Evolutionary conservation across 352 stramenopile species (phyloP), one percentile per base, ranked within the genome.

Genomic region (Thalassiosira allenii): DNA sequence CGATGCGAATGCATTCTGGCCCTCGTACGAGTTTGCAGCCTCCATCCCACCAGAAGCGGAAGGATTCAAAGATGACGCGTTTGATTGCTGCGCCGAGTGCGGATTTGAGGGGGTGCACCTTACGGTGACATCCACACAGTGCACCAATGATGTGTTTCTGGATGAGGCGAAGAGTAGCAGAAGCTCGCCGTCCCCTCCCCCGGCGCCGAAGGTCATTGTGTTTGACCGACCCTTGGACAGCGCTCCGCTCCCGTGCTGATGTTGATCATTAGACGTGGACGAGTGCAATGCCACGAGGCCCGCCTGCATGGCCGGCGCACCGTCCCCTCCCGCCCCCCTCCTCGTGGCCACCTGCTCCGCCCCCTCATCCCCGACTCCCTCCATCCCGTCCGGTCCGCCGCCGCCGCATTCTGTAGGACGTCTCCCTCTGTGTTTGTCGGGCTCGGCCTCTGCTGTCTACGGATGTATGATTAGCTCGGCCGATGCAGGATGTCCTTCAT

Each of bases 71-170:
- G 14, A n/a, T 23, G n/a, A 12, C 51, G 27, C 34, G 4, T 23
- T 54, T 8, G 17, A 22, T 20, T 23, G 25, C 37, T 53, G 44
- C 22, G 40, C 20, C n/a, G 43, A 47, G 41, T 52, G 29, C 8
- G 63, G 71, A 76, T 80, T 81, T 30, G 20, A 44, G 23, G 49
- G 89, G 63, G 87, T 91, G 49, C 89, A 94, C 57, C 89, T 51
- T 3, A 91, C 74, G 0, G 87, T 92, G 1, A 94, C 64, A 75
- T 94, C 89, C 29, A 93, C 67, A 56, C 86, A 91, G 65, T 93
- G 90, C 33, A 94, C 71, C 22, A 75, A 69, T 23, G 69, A 68
- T 2, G 88, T 91, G 40, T 90, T 79, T 57, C 64, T 25, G 20
- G 86, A 92, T 20, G 88, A 84, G 17, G 83, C 49, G 77, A 92